Evolutionary conservation across 306 rosid species (phyloP).

Genomic region (Sphenostylis stenocarpa): DNA sequence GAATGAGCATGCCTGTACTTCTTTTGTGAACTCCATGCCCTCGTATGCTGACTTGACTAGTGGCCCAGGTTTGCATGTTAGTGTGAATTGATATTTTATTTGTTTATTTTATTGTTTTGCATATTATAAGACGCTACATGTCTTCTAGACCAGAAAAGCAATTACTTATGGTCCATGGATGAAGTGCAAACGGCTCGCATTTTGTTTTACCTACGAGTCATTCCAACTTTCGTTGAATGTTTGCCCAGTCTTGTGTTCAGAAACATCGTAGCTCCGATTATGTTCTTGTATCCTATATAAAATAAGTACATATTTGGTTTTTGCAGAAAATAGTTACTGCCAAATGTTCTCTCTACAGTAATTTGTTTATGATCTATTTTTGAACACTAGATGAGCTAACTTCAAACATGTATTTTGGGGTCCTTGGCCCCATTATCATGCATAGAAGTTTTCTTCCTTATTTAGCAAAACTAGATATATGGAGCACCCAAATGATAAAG

Average conservation of each 20-base stretch:
- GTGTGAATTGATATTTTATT: neutral
- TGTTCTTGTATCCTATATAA: conserved; percentile 89
- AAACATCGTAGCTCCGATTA: conserved; percentile 62
- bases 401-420: conserved; percentile 13
- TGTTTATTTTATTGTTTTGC: neutral
- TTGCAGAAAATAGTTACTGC: neutral
- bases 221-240: conserved; percentile 74
- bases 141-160: conserved; percentile 44
- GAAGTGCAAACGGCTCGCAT: conserved; percentile 89
- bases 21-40: conserved; percentile 76
- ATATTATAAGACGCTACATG: conserved; percentile 2
- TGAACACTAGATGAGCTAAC: neutral
- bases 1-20: conserved; percentile 66
- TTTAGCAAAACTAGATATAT: conserved; percentile 63
- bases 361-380: conserved; percentile 7
- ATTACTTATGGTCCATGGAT: conserved; percentile 73
- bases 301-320: conserved; percentile 2
- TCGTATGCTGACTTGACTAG: conserved; percentile 65
- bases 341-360: neutral
- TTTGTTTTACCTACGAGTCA: conserved; percentile 77
- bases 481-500: conserved; percentile 87
- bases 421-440: conserved; percentile 15
- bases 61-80: conserved; percentile 58
- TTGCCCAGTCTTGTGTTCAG: conserved; percentile 65
- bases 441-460: conserved; percentile 42